Percentiles rank a stretch among this genome's conserved stretches.
Evolutionary conservation across 495 filamentous ascomycete genomes (phyloP).

Genomic region (Penicillium robsamsonii): DNA sequence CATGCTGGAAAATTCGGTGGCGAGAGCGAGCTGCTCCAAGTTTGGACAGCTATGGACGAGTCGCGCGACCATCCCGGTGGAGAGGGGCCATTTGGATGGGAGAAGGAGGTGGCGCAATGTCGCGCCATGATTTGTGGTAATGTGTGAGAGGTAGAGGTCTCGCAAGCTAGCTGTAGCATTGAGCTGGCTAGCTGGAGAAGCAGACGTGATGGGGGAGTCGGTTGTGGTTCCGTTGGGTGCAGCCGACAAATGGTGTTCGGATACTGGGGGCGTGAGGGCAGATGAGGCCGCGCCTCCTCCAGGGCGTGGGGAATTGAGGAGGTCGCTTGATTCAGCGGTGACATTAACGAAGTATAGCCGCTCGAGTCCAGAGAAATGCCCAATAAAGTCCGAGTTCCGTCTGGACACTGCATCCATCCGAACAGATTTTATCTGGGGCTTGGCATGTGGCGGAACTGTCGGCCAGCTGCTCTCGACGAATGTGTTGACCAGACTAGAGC

Average conservation of each 20-base stretch:
- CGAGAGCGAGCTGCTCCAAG: constrained; percentile 57
- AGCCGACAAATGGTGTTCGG: constrained; percentile 16
- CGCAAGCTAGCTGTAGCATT: constrained; percentile 33
- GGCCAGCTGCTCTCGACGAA: constrained; percentile 58
- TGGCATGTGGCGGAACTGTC: constrained; percentile 21
- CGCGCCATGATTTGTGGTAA: constrained; percentile 48
- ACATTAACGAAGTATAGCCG: constrained; percentile 47
- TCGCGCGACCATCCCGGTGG: constrained; percentile 44
- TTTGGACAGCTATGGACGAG: constrained; percentile 56
- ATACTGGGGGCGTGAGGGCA: constrained; percentile 32
- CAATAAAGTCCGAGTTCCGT: constrained; percentile 41
- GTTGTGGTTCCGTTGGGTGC: constrained; percentile 15
- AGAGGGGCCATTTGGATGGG: constrained; percentile 55
- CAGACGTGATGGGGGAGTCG: constrained; percentile 22
- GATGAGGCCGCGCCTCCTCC: constrained; percentile 13
- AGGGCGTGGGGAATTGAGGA: constrained; percentile 30
- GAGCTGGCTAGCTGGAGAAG: constrained; percentile 29
- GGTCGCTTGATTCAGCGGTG: constrained; percentile 28
- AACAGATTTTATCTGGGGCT: constrained; percentile 37
- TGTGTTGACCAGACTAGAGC: constrained; percentile 41
- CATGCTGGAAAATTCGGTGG: constrained; percentile 43
- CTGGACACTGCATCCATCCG: constrained; percentile 43
- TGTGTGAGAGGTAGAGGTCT: constrained; percentile 44
- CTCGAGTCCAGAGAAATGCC: constrained; percentile 39
- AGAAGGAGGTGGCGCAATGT: constrained; percentile 57